Evolutionary conservation across 371 early-diverging fungal species (phyloP).

Genomic region (Basidiobolus meristosporus): DNA sequence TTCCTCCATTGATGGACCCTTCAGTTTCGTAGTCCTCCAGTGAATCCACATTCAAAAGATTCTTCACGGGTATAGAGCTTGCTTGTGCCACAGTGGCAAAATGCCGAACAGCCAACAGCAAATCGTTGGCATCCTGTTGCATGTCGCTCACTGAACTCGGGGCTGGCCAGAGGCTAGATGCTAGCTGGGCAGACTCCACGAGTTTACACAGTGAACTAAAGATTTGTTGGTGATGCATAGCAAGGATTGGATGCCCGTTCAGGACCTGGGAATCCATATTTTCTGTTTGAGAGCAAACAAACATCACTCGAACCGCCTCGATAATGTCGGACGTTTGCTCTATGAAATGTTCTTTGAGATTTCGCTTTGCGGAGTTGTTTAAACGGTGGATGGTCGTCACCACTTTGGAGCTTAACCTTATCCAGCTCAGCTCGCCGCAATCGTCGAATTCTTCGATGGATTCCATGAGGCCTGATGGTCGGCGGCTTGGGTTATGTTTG

Average conservation of each 20-base stretch:
- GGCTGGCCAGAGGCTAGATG: conserved; percentile 61
- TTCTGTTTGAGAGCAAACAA: conserved; percentile 55
- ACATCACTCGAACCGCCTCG: conserved; percentile 62
- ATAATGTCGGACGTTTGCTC: conserved; percentile 33
- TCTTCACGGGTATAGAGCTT: conserved; percentile 19
- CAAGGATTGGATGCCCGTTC: conserved; percentile 34
- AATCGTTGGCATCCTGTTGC: conserved; percentile 34
- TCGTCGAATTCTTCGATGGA: too few species aligned
- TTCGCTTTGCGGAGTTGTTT: conserved; percentile 31
- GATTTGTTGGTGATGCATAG: conserved; percentile 56
- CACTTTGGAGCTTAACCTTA: conserved; percentile 33
- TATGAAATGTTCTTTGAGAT: conserved; percentile 31
- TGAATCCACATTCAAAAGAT: too few species aligned
- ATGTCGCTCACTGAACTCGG: conserved; percentile 49
- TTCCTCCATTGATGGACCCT: too few species aligned
- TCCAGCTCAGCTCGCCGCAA: conserved; percentile 25
- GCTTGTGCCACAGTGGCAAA: conserved; percentile 62
- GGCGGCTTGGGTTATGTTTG: too few species aligned
- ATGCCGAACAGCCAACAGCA: conserved; percentile 47
- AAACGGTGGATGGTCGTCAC: conserved; percentile 40
- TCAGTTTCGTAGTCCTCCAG: too few species aligned
- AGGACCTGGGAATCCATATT: conserved; percentile 41
- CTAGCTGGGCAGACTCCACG: conserved; percentile 62
- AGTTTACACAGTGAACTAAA: conserved; percentile 65
- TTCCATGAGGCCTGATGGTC: conserved; percentile 2